phyloP scores from a whole-genome alignment of 2,329 filamentous ascomycete species.

The Bipolaris cookei region DNA sequence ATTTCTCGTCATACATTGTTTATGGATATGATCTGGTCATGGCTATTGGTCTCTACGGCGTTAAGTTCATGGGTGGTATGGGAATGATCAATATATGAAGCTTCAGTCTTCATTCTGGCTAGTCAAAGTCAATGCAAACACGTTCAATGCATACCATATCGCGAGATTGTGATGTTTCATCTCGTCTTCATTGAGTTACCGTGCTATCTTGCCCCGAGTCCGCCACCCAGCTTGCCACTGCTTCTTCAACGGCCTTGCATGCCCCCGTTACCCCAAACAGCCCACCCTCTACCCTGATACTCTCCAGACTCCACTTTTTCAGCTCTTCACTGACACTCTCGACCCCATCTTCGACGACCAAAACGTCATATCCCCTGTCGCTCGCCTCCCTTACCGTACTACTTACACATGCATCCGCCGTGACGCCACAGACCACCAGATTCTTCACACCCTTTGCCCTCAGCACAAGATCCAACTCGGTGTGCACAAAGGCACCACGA shows the following conservation, averaged over 20 bases:
- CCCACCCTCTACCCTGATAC: constrained; percentile 36
- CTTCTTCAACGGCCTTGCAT: constrained; percentile 31
- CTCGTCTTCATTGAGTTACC: background rate
- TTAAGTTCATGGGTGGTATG: constrained; percentile 36
- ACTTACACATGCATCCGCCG: constrained; percentile 63
- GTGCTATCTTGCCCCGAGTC: background rate
- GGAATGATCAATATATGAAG: constrained; percentile 36
- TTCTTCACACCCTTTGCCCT: constrained; percentile 60
- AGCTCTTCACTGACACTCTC: constrained; percentile 39
- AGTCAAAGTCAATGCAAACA: constrained; percentile 40
- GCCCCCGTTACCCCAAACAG: constrained; percentile 37
- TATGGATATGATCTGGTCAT: constrained; percentile 36
- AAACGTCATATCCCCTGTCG: constrained; percentile 62
- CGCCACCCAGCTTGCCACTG: constrained; percentile 32
- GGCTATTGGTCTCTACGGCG: constrained; percentile 42
- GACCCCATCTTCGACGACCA: constrained; percentile 59
- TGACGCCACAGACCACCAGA: constrained; percentile 61
- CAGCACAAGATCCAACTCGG: constrained; percentile 60
- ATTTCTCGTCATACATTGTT: constrained; percentile 36
- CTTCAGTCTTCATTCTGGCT: constrained; percentile 26
- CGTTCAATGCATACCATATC: constrained; percentile 7
- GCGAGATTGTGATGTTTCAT: background rate
- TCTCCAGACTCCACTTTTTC: constrained; percentile 40
- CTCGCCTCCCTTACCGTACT: constrained; percentile 63
- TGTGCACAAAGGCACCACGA: constrained; percentile 60